Evolutionary conservation across 805 yeast species (phyloP).

Genomic region (Yamadazyma nakazawae): DNA sequence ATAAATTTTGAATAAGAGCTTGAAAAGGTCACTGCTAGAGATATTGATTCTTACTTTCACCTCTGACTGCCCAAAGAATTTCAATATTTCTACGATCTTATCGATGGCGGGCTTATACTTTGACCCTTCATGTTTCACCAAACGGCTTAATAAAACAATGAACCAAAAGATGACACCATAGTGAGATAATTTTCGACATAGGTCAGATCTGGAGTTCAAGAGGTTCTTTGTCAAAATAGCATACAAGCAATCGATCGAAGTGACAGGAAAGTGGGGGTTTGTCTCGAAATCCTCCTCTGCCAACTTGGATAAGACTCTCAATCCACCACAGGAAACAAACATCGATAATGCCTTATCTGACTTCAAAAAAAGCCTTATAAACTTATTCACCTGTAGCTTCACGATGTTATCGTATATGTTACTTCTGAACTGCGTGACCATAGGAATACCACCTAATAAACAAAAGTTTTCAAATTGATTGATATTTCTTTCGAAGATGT

Average conservation of each 20-base stretch:
- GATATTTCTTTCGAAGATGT: constrained; percentile 27
- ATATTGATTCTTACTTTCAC: constrained; percentile 40
- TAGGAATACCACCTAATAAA: constrained; percentile 43
- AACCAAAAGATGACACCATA: constrained; percentile 44
- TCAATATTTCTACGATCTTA: constrained; percentile 35
- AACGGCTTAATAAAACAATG: constrained; percentile 34
- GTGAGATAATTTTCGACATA: constrained; percentile 41
- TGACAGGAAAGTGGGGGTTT: constrained; percentile 35
- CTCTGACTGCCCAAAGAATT: constrained; percentile 45
- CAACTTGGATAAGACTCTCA: constrained; percentile 41
- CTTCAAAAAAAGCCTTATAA: constrained; percentile 28
- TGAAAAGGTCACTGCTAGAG: constrained; percentile 38
- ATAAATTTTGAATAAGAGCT: constrained; percentile 38
- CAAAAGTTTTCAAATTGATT: constrained; percentile 40
- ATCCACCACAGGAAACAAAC: constrained; percentile 47
- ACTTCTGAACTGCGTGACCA: constrained; percentile 35
- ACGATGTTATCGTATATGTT: constrained; percentile 28
- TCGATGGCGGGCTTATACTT: constrained; percentile 18
- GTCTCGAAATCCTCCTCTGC: constrained; percentile 45
- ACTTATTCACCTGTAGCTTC: constrained; percentile 35
- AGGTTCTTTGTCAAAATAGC: constrained; percentile 33
- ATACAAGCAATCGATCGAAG: constrained; percentile 35
- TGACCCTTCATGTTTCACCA: constrained; percentile 13
- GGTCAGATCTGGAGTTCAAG: constrained; percentile 38
- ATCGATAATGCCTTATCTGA: constrained; percentile 35